Conservation (phyloP, 169 alveolate species). For the Plasmodium chabaudi region DNA sequence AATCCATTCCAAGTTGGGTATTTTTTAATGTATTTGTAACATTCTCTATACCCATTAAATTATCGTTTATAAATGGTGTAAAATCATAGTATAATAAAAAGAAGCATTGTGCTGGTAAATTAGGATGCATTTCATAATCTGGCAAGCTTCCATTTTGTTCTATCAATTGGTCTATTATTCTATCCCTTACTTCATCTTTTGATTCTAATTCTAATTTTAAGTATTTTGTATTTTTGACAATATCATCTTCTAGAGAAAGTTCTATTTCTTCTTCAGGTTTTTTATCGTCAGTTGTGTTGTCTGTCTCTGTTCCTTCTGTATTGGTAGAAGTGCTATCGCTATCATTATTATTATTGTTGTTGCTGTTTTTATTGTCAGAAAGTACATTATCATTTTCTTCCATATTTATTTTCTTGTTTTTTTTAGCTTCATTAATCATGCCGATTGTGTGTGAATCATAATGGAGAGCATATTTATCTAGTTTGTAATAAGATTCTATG, state of each 20-base stretch:
- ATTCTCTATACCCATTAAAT: slow-evolving; percentile 36
- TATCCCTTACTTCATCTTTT: slow-evolving; percentile 26
- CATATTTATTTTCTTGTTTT: not conserved
- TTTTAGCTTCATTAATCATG: slow-evolving; percentile 15
- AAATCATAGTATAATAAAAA: slow-evolving; percentile 51
- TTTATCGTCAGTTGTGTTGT: not conserved
- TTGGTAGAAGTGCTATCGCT: not conserved
- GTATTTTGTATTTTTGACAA: slow-evolving; percentile 41
- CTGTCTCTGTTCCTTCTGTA: not conserved
- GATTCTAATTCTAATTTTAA: slow-evolving; percentile 36
- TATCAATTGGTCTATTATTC: slow-evolving; percentile 14
- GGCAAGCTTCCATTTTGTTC: slow-evolving; percentile 28
- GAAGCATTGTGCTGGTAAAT: slow-evolving; percentile 61
- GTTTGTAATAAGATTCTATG: slow-evolving; percentile 44
- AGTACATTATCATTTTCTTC: not conserved
- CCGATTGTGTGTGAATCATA: slow-evolving; percentile 37
- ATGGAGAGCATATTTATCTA: slow-evolving; percentile 21
- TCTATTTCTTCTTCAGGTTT: not conserved
- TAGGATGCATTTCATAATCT: slow-evolving; percentile 11
- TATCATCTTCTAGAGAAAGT: slow-evolving; percentile 38
- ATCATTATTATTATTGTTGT: not conserved
- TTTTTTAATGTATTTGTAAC: slow-evolving; percentile 15
- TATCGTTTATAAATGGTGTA: slow-evolving; percentile 26
- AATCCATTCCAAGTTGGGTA: slow-evolving; percentile 1
- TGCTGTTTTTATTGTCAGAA: not conserved